Percentiles rank a stretch among this genome's conserved stretches.
These are phyloP conservation scores for Pestalotiopsis sp. DNA, from an alignment of 2,329 filamentous ascomycete species.

Conservation along the genomic window DNA sequence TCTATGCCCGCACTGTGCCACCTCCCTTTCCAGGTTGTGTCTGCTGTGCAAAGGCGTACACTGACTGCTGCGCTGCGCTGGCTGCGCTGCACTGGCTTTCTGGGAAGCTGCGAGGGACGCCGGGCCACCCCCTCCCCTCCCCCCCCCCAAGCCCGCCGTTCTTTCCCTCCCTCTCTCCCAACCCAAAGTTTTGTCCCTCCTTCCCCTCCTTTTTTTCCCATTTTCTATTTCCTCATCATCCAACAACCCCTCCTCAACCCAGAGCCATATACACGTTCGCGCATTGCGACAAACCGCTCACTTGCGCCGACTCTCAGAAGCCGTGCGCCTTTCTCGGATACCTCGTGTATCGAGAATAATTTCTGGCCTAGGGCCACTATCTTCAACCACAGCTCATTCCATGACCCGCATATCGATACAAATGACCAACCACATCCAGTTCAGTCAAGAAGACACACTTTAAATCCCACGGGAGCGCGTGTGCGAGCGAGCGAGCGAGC, in stretches of 20 bases:
- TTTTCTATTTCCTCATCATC: slow-evolving; percentile 27
- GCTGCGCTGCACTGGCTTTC: slow-evolving; percentile 19
- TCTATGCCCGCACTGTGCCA: neutral
- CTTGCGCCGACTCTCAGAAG: slow-evolving; percentile 30
- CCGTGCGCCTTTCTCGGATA: slow-evolving; percentile 34
- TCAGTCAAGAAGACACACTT: slow-evolving; percentile 67
- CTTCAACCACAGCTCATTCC: slow-evolving; percentile 42
- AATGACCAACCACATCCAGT: slow-evolving; percentile 53
- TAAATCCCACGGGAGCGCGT: slow-evolving; percentile 69
- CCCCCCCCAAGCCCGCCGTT: neutral
- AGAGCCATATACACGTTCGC: slow-evolving; percentile 23
- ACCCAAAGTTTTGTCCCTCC: slow-evolving; percentile 28
- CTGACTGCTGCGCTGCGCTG: slow-evolving; percentile 20
- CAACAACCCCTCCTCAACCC: slow-evolving; percentile 29
- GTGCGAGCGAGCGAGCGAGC: slow-evolving; percentile 53
- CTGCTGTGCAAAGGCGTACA: slow-evolving; percentile 6
- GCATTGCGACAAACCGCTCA: slow-evolving; percentile 19
- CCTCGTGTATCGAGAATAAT: slow-evolving; percentile 30
- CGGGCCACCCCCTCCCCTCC: neutral
- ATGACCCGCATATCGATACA: slow-evolving; percentile 59
- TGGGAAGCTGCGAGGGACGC: neutral
- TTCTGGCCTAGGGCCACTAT: slow-evolving; percentile 36
- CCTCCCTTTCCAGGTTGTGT: slow-evolving; percentile 2
- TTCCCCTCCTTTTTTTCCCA: slow-evolving; percentile 33
- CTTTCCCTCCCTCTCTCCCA: slow-evolving; percentile 26